A percentile compares a stretch with the other conserved stretches of the same genome.
phyloP scores from a whole-genome alignment of 352 stramenopile genomes.

The Pythium aquatile region DNA sequence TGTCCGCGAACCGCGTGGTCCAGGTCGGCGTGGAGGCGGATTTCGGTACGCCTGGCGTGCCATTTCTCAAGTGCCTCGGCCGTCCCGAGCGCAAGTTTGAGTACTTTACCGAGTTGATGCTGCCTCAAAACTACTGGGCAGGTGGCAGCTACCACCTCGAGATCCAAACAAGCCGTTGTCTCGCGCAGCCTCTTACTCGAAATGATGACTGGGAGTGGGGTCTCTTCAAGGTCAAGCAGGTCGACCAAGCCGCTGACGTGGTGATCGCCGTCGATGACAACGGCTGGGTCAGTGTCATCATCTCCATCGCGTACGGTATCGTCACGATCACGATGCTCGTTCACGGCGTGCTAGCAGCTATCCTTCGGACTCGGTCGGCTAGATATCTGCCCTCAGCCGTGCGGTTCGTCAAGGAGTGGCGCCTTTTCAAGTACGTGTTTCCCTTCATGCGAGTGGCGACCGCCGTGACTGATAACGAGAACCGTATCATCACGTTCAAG shows the following conservation, averaged over 20 bases:
- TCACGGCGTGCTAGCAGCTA: constrained; percentile 16
- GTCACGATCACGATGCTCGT: constrained; percentile 25
- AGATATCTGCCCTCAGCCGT: constrained; percentile 17
- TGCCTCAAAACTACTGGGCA: constrained; percentile 33
- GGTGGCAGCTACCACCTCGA: constrained; percentile 32
- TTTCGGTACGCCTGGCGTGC: constrained; percentile 27
- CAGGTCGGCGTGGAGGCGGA: constrained; percentile 29
- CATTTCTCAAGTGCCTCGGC: constrained; percentile 32
- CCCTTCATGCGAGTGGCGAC: background rate
- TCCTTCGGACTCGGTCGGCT: background rate
- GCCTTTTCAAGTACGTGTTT: background rate
- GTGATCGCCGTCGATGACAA: constrained; percentile 17
- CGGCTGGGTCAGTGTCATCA: constrained; percentile 10
- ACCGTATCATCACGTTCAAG: background rate
- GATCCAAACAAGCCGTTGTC: constrained; percentile 28
- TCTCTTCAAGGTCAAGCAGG: constrained; percentile 15
- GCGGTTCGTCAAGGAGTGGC: background rate
- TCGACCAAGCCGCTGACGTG: constrained; percentile 16
- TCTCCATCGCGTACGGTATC: constrained; percentile 20
- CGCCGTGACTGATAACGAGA: background rate
- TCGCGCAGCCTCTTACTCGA: constrained; percentile 5
- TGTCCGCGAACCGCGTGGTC: constrained; percentile 20
- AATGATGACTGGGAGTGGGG: constrained; percentile 6
- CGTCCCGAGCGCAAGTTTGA: constrained; percentile 25
- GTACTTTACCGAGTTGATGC: constrained; percentile 32